Evolutionary conservation across 2,329 filamentous ascomycete species (phyloP).

Genomic region (Calycina marina): DNA sequence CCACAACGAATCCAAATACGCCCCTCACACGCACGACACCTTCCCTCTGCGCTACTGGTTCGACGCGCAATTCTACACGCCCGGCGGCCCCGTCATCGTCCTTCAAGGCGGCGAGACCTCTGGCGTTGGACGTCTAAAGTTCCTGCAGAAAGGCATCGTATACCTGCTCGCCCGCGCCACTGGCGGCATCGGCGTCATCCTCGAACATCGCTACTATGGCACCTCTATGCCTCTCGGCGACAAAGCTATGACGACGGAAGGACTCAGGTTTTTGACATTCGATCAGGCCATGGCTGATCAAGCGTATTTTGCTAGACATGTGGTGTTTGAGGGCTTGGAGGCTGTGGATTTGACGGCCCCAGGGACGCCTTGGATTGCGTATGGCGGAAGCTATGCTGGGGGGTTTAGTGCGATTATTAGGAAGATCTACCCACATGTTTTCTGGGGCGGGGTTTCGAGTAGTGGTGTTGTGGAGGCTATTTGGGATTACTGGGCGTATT

Average conservation of each 20-base stretch:
- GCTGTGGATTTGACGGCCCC: constrained; percentile 50
- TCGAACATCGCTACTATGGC: constrained; percentile 84
- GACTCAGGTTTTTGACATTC: constrained; percentile 67
- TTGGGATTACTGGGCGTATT: constrained; percentile 59
- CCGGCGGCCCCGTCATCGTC: constrained; percentile 69
- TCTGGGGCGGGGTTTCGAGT: constrained; percentile 66
- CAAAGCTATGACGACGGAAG: constrained; percentile 52
- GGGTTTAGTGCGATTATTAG: constrained; percentile 65
- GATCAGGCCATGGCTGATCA: constrained; percentile 72
- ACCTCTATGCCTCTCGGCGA: constrained; percentile 54
- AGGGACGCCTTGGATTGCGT: constrained; percentile 58
- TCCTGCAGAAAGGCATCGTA: constrained; percentile 64
- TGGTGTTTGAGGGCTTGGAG: constrained; percentile 56
- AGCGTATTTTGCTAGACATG: constrained; percentile 63
- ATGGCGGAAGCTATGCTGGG: constrained; percentile 75
- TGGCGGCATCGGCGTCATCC: constrained; percentile 60
- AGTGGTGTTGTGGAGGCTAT: constrained; percentile 69
- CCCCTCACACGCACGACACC: constrained; percentile 53
- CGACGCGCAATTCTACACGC: constrained; percentile 58
- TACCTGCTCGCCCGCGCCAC: constrained; percentile 56
- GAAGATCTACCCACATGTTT: constrained; percentile 62
- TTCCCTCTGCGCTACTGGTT: constrained; percentile 75
- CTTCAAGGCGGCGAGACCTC: constrained; percentile 58
- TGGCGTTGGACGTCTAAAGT: constrained; percentile 48
- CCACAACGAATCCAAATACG: constrained; percentile 64